A percentile compares a stretch with the other conserved stretches of the same genome.
These are phyloP conservation scores for Aspergillus sp. DNA, from an alignment of 2,329 filamentous ascomycete species.

Conservation along the genomic window DNA sequence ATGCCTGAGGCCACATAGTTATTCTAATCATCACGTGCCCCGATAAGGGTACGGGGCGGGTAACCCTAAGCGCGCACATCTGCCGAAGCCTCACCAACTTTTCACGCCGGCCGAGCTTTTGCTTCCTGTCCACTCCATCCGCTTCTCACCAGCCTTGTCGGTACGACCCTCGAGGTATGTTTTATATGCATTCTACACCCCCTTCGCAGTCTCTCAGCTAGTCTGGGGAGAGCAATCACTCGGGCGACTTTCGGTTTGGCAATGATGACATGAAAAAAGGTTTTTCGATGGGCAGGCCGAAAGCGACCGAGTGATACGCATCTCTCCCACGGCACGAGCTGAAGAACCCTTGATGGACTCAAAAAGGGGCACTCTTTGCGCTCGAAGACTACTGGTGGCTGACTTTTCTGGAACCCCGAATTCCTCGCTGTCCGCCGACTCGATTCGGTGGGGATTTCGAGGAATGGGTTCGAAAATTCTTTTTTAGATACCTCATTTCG, in stretches of 20 bases:
- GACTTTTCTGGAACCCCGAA: slow-evolving; percentile 41
- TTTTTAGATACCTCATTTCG: slow-evolving; percentile 39
- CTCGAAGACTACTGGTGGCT: slow-evolving; percentile 65
- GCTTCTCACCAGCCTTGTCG: slow-evolving; percentile 30
- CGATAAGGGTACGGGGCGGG: slow-evolving; percentile 26
- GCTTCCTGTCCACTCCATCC: slow-evolving; percentile 17
- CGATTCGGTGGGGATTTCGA: slow-evolving; percentile 4
- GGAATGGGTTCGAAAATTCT: slow-evolving; percentile 9
- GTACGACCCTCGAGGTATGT: slow-evolving; percentile 43
- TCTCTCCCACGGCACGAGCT: slow-evolving; percentile 56
- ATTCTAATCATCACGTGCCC: slow-evolving; percentile 23
- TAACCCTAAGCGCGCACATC: slow-evolving; percentile 36
- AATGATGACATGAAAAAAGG: not conserved
- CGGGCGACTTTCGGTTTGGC: slow-evolving; percentile 13
- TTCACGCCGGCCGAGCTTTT: slow-evolving; percentile 10
- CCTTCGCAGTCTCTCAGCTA: slow-evolving; percentile 41
- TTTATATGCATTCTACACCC: slow-evolving; percentile 19
- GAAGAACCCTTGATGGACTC: slow-evolving; percentile 62
- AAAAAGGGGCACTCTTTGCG: slow-evolving; percentile 64
- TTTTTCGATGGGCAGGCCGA: not conserved
- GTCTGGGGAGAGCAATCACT: slow-evolving; percentile 46
- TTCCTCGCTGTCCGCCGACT: slow-evolving; percentile 4
- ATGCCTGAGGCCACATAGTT: slow-evolving; percentile 22
- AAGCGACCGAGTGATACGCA: slow-evolving; percentile 41
- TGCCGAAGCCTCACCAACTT: slow-evolving; percentile 27